These are phyloP conservation scores for Fragosphaeria purpurea DNA, from an alignment of 2,329 filamentous ascomycete genomes.

Conservation along the genomic window DNA sequence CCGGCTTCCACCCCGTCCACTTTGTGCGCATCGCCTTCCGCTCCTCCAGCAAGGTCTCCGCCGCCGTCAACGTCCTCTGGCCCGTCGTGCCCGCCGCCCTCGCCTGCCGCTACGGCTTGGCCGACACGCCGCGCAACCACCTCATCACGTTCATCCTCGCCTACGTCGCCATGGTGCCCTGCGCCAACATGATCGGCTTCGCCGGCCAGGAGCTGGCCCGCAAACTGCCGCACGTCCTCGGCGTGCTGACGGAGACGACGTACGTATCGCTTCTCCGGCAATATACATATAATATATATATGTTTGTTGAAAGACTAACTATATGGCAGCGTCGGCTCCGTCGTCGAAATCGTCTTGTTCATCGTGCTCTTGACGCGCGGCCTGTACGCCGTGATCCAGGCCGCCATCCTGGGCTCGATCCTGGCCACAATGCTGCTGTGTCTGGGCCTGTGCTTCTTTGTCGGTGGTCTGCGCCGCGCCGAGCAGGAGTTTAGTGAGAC, in stretches of 20 bases:
- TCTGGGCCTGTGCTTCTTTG: conserved; percentile 69
- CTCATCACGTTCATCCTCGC: conserved; percentile 59
- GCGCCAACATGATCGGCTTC: conserved; percentile 67
- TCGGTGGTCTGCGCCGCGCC: conserved; percentile 58
- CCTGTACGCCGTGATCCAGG: conserved; percentile 63
- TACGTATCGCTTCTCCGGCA: conserved; percentile 18
- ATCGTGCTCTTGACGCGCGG: conserved; percentile 54
- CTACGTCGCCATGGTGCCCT: conserved; percentile 69
- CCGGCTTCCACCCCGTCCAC: conserved; percentile 51
- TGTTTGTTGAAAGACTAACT: too few relatives aligned
- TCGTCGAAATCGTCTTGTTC: conserved; percentile 77
- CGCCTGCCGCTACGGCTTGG: conserved; percentile 38
- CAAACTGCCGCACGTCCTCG: conserved; percentile 65
- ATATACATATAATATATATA: too few relatives aligned
- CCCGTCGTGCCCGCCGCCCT: conserved; percentile 65
- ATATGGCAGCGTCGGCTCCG: conserved; percentile 46
- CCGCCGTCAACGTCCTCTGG: conserved; percentile 62
- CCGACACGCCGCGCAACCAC: conserved; percentile 29
- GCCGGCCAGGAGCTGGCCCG: conserved; percentile 61
- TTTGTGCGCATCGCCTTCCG: conserved; percentile 55
- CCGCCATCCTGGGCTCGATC: conserved; percentile 74
- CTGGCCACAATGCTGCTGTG: conserved; percentile 74
- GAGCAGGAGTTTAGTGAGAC: conserved; percentile 64
- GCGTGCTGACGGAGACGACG: conserved; percentile 51
- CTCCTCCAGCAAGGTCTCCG: conserved; percentile 54